Percentiles rank a stretch among this genome's conserved stretches.
Conservation (phyloP, 2,329 filamentous ascomycete genomes). For the Calonectria montana region DNA sequence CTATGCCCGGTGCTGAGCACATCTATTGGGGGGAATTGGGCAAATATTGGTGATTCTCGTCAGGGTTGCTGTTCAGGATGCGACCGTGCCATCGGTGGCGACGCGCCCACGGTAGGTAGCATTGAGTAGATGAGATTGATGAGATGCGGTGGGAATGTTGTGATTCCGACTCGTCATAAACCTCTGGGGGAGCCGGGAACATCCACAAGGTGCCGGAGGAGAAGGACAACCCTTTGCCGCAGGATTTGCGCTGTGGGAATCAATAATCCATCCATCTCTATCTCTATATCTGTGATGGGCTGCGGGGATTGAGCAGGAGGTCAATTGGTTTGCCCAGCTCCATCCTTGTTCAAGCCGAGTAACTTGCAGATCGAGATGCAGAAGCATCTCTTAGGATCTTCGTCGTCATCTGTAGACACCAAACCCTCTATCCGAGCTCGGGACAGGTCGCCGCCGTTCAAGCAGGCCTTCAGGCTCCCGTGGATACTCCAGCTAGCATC, state of each 20-base stretch:
- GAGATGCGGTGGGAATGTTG: slow-evolving; percentile 24
- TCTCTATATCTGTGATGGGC: neutral
- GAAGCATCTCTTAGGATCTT: neutral
- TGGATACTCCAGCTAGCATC: slow-evolving; percentile 3
- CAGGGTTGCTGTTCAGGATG: slow-evolving; percentile 4
- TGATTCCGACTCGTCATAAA: slow-evolving; percentile 24
- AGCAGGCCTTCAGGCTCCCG: slow-evolving; percentile 13
- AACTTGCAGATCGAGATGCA: neutral
- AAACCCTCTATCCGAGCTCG: neutral
- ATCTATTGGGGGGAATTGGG: neutral
- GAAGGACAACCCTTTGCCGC: neutral
- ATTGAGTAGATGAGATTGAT: slow-evolving; percentile 25
- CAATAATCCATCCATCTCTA: neutral
- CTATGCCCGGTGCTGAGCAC: neutral
- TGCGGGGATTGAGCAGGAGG: neutral
- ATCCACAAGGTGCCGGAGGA: neutral
- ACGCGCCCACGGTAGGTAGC: neutral
- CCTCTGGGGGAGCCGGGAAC: neutral
- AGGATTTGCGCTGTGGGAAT: neutral
- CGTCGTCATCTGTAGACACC: neutral
- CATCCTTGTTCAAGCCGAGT: slow-evolving; percentile 3
- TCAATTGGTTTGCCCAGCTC: neutral
- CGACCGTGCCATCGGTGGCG: slow-evolving; percentile 9
- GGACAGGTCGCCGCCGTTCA: neutral
- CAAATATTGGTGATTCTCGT: slow-evolving; percentile 8